These are phyloP conservation scores for Colletotrichum tropicale DNA, from an alignment of 2,329 filamentous ascomycete species.

Conservation along the genomic window DNA sequence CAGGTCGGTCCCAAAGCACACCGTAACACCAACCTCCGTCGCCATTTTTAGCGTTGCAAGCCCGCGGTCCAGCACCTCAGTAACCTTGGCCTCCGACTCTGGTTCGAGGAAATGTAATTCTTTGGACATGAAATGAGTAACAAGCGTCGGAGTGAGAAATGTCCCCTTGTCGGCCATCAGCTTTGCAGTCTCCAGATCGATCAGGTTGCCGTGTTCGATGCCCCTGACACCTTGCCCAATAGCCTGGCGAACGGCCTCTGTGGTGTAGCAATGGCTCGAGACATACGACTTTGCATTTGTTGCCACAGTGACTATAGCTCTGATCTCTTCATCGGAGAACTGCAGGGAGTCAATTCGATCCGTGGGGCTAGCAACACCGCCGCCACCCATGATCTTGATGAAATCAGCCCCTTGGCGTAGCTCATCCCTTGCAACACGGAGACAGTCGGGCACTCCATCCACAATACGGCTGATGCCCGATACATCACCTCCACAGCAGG, in stretches of 20 bases:
- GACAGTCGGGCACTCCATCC: constrained; percentile 59
- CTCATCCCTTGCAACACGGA: constrained; percentile 41
- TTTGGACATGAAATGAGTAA: not conserved
- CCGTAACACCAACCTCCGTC: not conserved
- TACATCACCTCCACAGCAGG: constrained; percentile 48
- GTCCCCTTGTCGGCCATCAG: not conserved
- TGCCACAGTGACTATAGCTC: constrained; percentile 56
- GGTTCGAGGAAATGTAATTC: not conserved
- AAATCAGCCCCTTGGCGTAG: not conserved
- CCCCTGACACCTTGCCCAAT: not conserved
- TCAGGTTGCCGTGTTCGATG: not conserved
- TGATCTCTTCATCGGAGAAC: constrained; percentile 60
- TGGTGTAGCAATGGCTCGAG: constrained; percentile 48
- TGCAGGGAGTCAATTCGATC: constrained; percentile 58
- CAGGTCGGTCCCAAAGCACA: not conserved
- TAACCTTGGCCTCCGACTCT: not conserved
- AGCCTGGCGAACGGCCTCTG: not conserved
- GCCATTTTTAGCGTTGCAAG: not conserved
- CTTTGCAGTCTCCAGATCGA: not conserved
- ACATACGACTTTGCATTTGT: constrained; percentile 54
- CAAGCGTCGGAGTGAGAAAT: not conserved
- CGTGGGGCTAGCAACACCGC: constrained; percentile 60
- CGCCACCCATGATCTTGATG: constrained; percentile 31
- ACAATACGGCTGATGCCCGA: constrained; percentile 48
- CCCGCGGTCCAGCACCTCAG: not conserved